A percentile compares a stretch with the other conserved stretches of the same genome.
phyloP scores from a whole-genome alignment of 805 yeast species.

The Sugiyamaella marilandica region DNA sequence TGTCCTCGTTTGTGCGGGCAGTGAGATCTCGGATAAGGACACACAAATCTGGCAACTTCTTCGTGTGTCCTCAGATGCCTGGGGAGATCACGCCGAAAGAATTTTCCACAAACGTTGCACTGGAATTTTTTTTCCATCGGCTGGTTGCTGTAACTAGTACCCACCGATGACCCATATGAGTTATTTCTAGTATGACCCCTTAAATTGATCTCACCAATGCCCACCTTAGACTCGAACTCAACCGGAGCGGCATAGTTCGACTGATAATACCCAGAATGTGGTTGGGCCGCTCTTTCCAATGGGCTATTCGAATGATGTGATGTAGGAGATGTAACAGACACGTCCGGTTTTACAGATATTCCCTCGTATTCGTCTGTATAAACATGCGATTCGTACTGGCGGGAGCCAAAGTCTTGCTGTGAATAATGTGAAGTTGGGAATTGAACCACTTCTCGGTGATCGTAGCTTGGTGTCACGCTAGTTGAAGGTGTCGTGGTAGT shows the following conservation, averaged over 20 bases:
- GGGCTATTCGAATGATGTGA: slow-evolving; percentile 2
- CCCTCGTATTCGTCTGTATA: not conserved
- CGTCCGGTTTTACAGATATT: not conserved
- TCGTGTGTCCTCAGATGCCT: slow-evolving; percentile 63
- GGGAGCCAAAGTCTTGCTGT: not conserved
- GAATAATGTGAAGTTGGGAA: not conserved
- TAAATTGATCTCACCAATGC: not conserved
- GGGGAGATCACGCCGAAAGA: slow-evolving; percentile 55
- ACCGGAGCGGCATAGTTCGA: not conserved
- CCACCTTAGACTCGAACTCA: not conserved
- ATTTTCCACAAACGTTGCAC: slow-evolving; percentile 51
- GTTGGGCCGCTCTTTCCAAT: not conserved
- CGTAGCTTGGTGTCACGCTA: not conserved
- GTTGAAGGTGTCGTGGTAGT: not conserved
- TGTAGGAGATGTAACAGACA: not conserved
- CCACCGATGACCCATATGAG: not conserved
- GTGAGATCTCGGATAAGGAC: slow-evolving; percentile 50
- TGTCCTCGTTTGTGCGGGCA: slow-evolving; percentile 58
- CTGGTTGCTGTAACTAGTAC: not conserved
- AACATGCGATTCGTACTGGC: not conserved
- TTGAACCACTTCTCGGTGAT: not conserved
- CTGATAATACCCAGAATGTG: not conserved
- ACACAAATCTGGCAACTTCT: slow-evolving; percentile 49
- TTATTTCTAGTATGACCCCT: not conserved
- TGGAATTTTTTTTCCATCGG: slow-evolving; percentile 20